phyloP scores from a whole-genome alignment of 768 basidiomycete species.

The Amanita rubescens region DNA sequence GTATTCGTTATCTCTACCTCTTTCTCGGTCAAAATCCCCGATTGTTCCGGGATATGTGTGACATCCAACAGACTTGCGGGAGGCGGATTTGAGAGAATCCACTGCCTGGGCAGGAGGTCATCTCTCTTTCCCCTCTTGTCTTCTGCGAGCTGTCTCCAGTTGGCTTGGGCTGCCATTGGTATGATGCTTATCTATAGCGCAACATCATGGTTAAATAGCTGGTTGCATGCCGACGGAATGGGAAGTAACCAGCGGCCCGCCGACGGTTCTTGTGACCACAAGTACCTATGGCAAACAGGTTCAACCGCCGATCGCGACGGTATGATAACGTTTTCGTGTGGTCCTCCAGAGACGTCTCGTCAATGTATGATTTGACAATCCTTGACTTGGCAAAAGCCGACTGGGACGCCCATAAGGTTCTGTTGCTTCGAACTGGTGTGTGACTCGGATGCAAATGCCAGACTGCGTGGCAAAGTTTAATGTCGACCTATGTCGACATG shows the following conservation, averaged over 20 bases:
- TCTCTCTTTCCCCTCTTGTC: conserved; percentile 49
- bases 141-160: conserved; percentile 46
- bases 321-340: no score
- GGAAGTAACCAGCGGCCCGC: no score
- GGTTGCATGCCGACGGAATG: no score
- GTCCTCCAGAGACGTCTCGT: no score
- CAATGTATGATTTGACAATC: conserved; percentile 44
- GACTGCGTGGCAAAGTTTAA: no score
- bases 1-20: conserved; percentile 46
- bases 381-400: conserved; percentile 44
- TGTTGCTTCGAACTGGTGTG: conserved; percentile 26
- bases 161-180: conserved; percentile 18
- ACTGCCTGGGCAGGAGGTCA: conserved; percentile 55
- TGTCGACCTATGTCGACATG: no score
- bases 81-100: conserved; percentile 46
- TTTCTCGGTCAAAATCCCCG: conserved; percentile 46
- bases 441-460: no score
- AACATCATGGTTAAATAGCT: no score
- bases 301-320: no score
- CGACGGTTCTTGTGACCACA: no score
- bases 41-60: conserved; percentile 42
- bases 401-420: conserved; percentile 30
- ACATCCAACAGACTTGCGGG: conserved; percentile 44
- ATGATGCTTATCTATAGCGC: background rate
- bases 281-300: no score